Evolutionary conservation across 1,284 basidiomycete genomes (phyloP).

Genomic region (Neolentinus lepideus): DNA sequence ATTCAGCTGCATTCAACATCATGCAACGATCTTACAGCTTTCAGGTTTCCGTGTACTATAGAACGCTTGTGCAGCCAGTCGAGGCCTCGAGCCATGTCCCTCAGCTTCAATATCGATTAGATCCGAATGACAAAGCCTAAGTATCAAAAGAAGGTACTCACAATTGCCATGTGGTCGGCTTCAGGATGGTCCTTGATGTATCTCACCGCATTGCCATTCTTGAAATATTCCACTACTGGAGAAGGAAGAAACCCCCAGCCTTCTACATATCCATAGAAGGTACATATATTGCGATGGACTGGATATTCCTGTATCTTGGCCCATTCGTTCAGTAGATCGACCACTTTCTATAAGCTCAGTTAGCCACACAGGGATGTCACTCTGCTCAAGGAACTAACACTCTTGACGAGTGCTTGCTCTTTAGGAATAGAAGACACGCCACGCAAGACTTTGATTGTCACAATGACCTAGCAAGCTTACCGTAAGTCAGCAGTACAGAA

Average conservation of each 20-base stretch:
- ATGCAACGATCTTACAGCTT: conserved; percentile 9
- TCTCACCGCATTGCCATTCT: conserved; percentile 10
- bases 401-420: conserved; percentile 3
- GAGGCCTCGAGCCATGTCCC: conserved; percentile 1
- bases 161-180: neutral
- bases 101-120: neutral
- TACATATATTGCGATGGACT: conserved; percentile 13
- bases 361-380: no score
- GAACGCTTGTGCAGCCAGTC: neutral
- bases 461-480: no score
- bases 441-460: conserved; percentile 15
- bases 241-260: conserved; percentile 14
- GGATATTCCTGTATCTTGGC: conserved; percentile 1
- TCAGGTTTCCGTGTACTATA: conserved; percentile 17
- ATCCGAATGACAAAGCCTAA: neutral
- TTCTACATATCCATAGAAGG: conserved; percentile 13
- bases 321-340: neutral
- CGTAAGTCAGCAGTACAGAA: no score
- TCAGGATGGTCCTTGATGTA: neutral
- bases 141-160: neutral
- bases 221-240: conserved; percentile 14
- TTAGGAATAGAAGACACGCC: conserved; percentile 11
- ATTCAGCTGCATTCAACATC: neutral
- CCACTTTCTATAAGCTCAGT: neutral
- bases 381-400: no score